phyloP scores from a whole-genome alignment of 768 basidiomycete genomes.

The Cubamyces lactineus region DNA sequence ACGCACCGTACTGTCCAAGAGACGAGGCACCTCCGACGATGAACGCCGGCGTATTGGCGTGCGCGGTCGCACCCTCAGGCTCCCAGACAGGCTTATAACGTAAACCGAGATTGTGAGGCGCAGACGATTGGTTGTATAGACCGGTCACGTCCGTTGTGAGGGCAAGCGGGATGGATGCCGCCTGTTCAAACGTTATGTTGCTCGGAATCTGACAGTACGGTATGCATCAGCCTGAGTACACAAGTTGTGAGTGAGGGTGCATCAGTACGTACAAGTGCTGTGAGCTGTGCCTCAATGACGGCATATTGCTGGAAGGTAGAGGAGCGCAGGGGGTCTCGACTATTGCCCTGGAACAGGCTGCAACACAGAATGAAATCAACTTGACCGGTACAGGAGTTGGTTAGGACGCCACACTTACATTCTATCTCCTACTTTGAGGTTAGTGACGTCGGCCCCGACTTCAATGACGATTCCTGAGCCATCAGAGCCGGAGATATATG shows the following conservation, averaged over 20 bases:
- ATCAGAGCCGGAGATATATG: too few species aligned
- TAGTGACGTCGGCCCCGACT: too few species aligned
- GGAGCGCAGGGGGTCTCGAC: neutral
- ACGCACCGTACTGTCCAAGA: conserved; percentile 10
- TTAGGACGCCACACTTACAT: too few species aligned
- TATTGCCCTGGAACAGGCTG: conserved; percentile 27
- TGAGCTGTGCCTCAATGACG: conserved; percentile 29
- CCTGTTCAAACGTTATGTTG: conserved; percentile 30
- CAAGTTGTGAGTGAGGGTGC: too few species aligned
- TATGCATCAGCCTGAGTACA: neutral
- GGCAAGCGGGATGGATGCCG: conserved; percentile 35
- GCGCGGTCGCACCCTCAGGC: neutral
- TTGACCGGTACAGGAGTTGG: too few species aligned
- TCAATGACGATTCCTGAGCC: too few species aligned
- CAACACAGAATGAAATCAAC: too few species aligned
- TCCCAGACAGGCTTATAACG: conserved; percentile 16
- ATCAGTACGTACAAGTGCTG: conserved; percentile 20
- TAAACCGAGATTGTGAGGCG: conserved; percentile 2
- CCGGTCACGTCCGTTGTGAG: conserved; percentile 12
- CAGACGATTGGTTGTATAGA: neutral
- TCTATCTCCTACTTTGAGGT: too few species aligned
- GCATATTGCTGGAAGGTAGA: conserved; percentile 34
- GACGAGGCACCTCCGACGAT: conserved; percentile 13
- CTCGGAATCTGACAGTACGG: conserved; percentile 29
- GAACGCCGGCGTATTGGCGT: neutral